Evolutionary conservation across 2,329 filamentous ascomycete genomes (phyloP), one percentile per base, ranked within the genome.

Genomic region (Peltaster fructicola): DNA sequence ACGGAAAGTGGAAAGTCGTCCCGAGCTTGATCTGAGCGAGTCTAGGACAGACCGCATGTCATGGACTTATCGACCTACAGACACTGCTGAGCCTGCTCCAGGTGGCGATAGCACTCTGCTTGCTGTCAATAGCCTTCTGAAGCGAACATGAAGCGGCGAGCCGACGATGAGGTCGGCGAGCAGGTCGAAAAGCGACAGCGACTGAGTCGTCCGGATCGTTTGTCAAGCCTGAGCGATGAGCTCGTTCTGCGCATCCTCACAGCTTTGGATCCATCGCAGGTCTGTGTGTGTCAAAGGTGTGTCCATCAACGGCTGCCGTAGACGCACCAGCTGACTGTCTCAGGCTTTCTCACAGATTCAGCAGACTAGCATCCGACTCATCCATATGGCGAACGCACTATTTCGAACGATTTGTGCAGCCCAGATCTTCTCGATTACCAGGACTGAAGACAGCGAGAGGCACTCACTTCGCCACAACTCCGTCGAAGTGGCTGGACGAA

Each of bases 371-470:
- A 6, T 63, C 65, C 27, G 88, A 95, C 49, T 75, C 76, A 1
- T 81, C 93, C 46, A 57, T 95, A 29, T 98, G 88, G 88, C 88
- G 85, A 48, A 65, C 66, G 8, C 68, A 81, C 24, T 98, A 92
- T 53, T 92, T 90, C 52, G 63, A 70, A 14, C 73, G 76, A 33
- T 95, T 91, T 51, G 79, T 93, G 15, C 65, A 78, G 17, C 82
- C 81, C 18, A 69, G 82, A 42, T 77, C 76, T 17, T 64, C 76
- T 37, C 69, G 76, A 30, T 71, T 85, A 28, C 76, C 78, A 1
- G 74, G 75, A 12, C 65, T 75, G 16, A 63, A 54, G 40, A 54
- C 57, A 17, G 37, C 48, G 3, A 41, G 52, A 6, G 56, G 49
- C 15, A 40, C 59, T 6, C 48, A 51, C 22, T 69, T 65, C 34